Conservation (phyloP, 2,329 filamentous ascomycete genomes). For the Scedosporium apiospermum region DNA sequence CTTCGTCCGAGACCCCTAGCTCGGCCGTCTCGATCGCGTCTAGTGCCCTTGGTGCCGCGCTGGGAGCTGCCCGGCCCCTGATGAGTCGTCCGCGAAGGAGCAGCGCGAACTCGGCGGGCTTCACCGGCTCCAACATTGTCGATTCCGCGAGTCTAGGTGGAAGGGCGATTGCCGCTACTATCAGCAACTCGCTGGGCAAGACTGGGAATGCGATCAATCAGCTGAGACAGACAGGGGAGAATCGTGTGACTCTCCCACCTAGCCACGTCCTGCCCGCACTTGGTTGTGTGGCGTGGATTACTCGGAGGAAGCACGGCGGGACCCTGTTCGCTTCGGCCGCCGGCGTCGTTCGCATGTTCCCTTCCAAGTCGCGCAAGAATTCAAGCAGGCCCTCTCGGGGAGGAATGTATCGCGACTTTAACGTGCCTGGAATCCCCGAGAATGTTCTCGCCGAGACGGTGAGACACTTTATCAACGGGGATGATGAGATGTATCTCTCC, state of each 20-base stretch:
- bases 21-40: constrained; percentile 61
- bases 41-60: constrained; percentile 59
- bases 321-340: constrained; percentile 54
- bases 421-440: constrained; percentile 53
- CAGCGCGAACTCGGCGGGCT: constrained; percentile 24
- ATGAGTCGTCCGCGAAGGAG: constrained; percentile 45
- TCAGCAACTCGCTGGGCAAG: constrained; percentile 65
- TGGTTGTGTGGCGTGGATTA: constrained; percentile 57
- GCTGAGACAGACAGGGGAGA: constrained; percentile 65
- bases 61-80: constrained; percentile 56
- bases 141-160: constrained; percentile 60
- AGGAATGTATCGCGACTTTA: constrained; percentile 56
- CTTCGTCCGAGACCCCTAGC: constrained; percentile 35
- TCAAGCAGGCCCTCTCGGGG: constrained; percentile 44
- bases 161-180: constrained; percentile 61
- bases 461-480: constrained; percentile 38
- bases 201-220: constrained; percentile 62
- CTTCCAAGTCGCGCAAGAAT: constrained; percentile 46
- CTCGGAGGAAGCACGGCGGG: constrained; percentile 48
- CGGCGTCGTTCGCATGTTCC: constrained; percentile 57
- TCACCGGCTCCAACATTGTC: constrained; percentile 10
- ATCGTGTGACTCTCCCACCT: constrained; percentile 59
- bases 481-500: constrained; percentile 41
- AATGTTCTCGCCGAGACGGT: constrained; percentile 46
- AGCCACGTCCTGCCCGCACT: constrained; percentile 43